Conservation (phyloP, 192 early-diverging fungal genomes). For the Chytriomyces sp. region DNA sequence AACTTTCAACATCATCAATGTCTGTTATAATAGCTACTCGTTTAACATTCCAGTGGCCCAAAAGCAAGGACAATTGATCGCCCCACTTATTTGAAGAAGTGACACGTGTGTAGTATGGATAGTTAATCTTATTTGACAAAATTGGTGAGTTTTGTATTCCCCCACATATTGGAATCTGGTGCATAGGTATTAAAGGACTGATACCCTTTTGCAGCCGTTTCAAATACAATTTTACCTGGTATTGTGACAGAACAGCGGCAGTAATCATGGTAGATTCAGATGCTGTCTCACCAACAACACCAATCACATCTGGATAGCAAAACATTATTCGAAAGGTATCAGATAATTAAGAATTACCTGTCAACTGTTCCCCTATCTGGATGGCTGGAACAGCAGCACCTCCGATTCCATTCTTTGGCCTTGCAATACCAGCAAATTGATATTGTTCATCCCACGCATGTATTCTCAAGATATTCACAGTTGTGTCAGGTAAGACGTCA, state of each 20-base stretch:
- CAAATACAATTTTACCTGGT: no score
- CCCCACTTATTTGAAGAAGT: background rate
- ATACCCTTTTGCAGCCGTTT: no score
- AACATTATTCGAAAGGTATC: background rate
- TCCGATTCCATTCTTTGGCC: no score
- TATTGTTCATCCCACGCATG: background rate
- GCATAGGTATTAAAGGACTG: background rate
- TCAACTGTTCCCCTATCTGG: background rate
- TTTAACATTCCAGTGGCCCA: background rate
- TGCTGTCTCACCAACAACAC: background rate
- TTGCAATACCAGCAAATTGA: background rate
- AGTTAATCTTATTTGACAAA: background rate
- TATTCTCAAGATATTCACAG: constrained; percentile 1
- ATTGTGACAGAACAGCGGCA: background rate
- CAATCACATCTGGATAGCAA: background rate
- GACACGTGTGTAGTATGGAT: constrained; percentile 2
- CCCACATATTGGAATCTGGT: constrained; percentile 2
- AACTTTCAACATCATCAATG: background rate
- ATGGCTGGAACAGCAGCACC: background rate
- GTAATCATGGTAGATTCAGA: background rate
- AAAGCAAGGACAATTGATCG: background rate
- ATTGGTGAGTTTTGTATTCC: background rate
- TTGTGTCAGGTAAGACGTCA: constrained; percentile 1
- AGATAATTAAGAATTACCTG: background rate
- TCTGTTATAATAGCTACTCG: constrained; percentile 8